Evolutionary conservation across 1,284 basidiomycete genomes (phyloP).

Genomic region (Irpex sp.): DNA sequence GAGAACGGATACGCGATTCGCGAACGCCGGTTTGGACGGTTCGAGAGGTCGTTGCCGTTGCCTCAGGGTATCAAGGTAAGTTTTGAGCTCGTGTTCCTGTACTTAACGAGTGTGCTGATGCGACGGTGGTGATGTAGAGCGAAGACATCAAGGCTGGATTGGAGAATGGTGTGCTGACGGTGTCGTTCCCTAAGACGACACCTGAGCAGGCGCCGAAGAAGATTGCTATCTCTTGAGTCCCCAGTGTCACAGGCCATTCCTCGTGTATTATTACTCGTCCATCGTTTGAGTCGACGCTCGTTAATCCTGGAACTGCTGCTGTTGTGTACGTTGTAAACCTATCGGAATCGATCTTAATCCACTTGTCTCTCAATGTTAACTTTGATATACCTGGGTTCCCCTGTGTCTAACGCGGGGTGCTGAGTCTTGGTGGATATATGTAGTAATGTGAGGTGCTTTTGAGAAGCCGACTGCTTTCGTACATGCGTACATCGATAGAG

Average conservation of each 20-base stretch:
- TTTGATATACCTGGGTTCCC: too few relatives aligned
- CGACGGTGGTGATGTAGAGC: constrained; percentile 17
- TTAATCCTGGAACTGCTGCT: too few relatives aligned
- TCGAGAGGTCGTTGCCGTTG: constrained; percentile 38
- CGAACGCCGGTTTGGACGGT: constrained; percentile 41
- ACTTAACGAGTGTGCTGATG: neutral
- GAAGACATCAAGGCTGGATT: constrained; percentile 38
- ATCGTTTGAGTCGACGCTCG: too few relatives aligned
- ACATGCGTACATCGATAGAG: too few relatives aligned
- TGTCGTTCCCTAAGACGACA: constrained; percentile 38
- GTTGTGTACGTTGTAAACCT: too few relatives aligned
- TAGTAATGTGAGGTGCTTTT: too few relatives aligned
- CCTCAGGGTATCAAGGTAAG: constrained; percentile 42
- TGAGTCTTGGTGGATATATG: too few relatives aligned
- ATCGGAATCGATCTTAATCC: too few relatives aligned
- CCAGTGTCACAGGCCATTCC: neutral
- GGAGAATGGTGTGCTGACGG: constrained; percentile 37
- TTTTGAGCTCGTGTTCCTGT: neutral
- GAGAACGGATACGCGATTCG: constrained; percentile 40
- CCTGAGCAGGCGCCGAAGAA: constrained; percentile 28
- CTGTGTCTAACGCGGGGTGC: too few relatives aligned
- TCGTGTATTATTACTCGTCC: too few relatives aligned
- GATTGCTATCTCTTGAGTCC: constrained; percentile 24
- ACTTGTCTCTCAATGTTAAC: too few relatives aligned
- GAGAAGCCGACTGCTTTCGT: too few relatives aligned